Evolutionary conservation across 1,139 yeast species (phyloP), one percentile per base, ranked within the genome.

Genomic region (Suhomyces coccinellae): DNA sequence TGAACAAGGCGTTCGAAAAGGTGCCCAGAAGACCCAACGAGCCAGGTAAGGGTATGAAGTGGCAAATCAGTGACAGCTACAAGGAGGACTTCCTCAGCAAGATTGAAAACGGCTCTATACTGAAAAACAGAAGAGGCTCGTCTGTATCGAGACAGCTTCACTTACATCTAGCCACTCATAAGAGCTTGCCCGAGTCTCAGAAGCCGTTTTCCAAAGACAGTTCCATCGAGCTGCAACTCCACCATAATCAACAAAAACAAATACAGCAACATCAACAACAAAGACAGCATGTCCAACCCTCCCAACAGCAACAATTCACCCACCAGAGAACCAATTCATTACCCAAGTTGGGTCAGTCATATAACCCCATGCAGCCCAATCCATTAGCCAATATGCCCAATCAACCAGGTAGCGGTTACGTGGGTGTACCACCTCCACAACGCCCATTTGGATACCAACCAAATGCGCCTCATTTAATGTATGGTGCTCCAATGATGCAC

Each of bases 31-130:
- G 88, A 63, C 93, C 96, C 15, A 87, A 89, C 63, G 98, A 93
- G 66, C 97, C 99, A 0, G 99, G 99, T 27, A 93, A 93, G 65
- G 99, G 99, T 52, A 93, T 93, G 96, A 93, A 93, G 67, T 93
- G 99, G 99, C 95, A 90, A 67, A 91, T 93, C 48, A 83, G 90
- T 53, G 95, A 87, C 36, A 74, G 84, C 39, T 90, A 87, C 62
- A 85, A 87, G 58, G 84, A 83, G 43, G 99, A 95, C 53, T 91
- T 90, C 56, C 70, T 90, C 61, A 80, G 76, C 54, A 87, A 89
- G 67, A 83, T 91, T 65, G 81, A 80, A 51, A 83, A 80, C 51
- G 97, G 93, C 11, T 79, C 85, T 28, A 67, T 85, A 41, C 80
- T 82, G 55, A 86, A 85, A 57, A 77, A 83, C 16, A 85, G 95